phyloP scores from a whole-genome alignment of 192 early-diverging fungal genomes.

The Backusella circina region DNA sequence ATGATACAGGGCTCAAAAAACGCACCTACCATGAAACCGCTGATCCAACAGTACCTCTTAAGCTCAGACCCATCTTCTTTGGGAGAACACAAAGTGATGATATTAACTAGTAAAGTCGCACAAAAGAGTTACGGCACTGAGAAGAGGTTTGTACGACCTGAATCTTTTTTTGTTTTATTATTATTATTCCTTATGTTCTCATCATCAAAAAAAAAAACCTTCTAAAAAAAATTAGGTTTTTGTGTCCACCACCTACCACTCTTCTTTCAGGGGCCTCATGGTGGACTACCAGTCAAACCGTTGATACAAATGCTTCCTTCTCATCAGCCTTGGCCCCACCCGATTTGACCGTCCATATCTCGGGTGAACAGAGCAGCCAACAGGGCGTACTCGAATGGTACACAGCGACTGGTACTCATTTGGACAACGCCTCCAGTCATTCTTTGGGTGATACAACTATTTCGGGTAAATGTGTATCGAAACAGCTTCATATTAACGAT shows the following conservation, averaged over 20 bases:
- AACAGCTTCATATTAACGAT: constrained; percentile 82
- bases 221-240: constrained; percentile 46
- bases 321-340: constrained; percentile 32
- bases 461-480: constrained; percentile 74
- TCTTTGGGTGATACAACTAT: constrained; percentile 19
- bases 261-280: constrained; percentile 69
- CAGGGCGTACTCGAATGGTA: constrained; percentile 52
- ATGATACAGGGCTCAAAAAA: constrained; percentile 6
- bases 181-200: not conserved
- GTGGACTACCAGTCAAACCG: constrained; percentile 39
- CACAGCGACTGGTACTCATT: constrained; percentile 39
- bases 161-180: not conserved
- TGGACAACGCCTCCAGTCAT: constrained; percentile 28
- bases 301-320: not conserved
- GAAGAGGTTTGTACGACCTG: constrained; percentile 54
- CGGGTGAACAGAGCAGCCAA: constrained; percentile 52
- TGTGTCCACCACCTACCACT: constrained; percentile 81
- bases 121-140: constrained; percentile 94
- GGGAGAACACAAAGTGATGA: constrained; percentile 62
- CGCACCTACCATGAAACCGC: constrained; percentile 1
- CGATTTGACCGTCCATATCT: constrained; percentile 51
- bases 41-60: constrained; percentile 18
- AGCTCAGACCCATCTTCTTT: constrained; percentile 16
- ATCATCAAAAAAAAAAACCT: not conserved
- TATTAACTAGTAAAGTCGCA: constrained; percentile 84